Base-by-base conservation (phyloP, 768 basidiomycete species). In the Lentinula sp. region DNA sequence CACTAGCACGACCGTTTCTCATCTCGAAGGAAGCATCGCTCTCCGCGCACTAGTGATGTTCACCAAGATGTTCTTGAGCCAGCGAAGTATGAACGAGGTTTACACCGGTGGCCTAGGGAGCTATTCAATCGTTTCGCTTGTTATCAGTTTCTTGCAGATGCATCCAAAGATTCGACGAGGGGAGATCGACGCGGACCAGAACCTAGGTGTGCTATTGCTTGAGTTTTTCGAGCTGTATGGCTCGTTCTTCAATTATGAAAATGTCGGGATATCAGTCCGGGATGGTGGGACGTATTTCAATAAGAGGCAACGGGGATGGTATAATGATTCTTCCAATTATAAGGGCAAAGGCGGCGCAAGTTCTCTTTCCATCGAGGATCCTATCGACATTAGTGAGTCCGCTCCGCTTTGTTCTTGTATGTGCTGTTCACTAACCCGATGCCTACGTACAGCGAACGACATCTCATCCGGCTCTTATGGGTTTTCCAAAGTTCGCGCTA, bases 201-300 rank as follows among this genome's bases (percentile, higher is more conserved):
- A 98, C 68, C 79, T 98, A 9, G 97, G 97, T 1, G 91, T 95
- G n/a, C 76, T 99, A 59, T 81, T 97, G 49, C 84, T 98, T 79
- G 97, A 99, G 73, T 98, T 98, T 70, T 97, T 98, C 69, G 95
- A 98, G 77, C 79, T 96, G 11, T 98, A 98, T 71, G 96, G 95
- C 15, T 78, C 81, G 53, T 86, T 86, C 71, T 98, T 98, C 82
- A 95, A 95, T 71, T 97, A 93, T 66, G 84, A 88, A 58, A 86
- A 91, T 68, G 85, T 88, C 16, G 96, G 96, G 8, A 92, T 99
- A 64, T 94, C 93, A 11, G 71, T 98, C 21, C 81, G 89, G 43
- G 83, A 91, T 39, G 93, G 95, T 3, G 97, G 97, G 16, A 86
- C 83, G 35, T 98, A 98, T 74, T 98, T 87, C 68, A 83, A 77